Conservation (phyloP, 2,329 filamentous ascomycete genomes). For the Coniosporium tulheliwenetii region DNA sequence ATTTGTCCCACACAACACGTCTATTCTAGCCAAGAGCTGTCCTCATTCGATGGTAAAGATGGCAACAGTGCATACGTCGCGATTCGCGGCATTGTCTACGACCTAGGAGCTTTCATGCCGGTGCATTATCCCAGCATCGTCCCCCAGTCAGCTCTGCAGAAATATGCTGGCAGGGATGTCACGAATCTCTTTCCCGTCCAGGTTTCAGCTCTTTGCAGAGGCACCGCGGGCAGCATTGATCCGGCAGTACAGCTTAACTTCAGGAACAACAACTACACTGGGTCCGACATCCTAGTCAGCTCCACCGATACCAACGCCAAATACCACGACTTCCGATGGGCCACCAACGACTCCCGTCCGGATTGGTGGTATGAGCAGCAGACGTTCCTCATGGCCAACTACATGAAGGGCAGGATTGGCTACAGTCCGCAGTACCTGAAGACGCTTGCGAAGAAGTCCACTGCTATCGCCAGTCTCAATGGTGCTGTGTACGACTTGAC, state of each 20-base stretch:
- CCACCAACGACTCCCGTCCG: slow-evolving; percentile 62
- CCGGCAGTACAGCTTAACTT: slow-evolving; percentile 74
- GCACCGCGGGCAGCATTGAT: slow-evolving; percentile 51
- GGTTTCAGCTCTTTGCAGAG: slow-evolving; percentile 80
- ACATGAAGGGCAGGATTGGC: slow-evolving; percentile 75
- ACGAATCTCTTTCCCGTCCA: slow-evolving; percentile 84
- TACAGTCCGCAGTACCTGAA: slow-evolving; percentile 66
- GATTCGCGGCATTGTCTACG: slow-evolving; percentile 80
- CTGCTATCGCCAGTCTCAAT: slow-evolving; percentile 64
- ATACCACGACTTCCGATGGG: slow-evolving; percentile 89
- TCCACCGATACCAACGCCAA: slow-evolving; percentile 54
- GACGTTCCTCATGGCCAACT: slow-evolving; percentile 58
- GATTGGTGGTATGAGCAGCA: slow-evolving; percentile 93
- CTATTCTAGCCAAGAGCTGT: slow-evolving; percentile 63
- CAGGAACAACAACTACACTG: slow-evolving; percentile 58
- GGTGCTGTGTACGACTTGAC: slow-evolving; percentile 79
- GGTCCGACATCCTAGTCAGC: slow-evolving; percentile 48
- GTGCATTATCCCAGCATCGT: slow-evolving; percentile 62
- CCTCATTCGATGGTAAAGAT: slow-evolving; percentile 55
- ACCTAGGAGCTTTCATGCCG: slow-evolving; percentile 58
- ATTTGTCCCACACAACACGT: slow-evolving; percentile 90
- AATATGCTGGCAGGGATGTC: slow-evolving; percentile 80
- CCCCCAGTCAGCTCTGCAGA: slow-evolving; percentile 46
- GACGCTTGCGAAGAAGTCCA: slow-evolving; percentile 48
- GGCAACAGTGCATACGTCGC: slow-evolving; percentile 52